These are phyloP conservation scores for Arachis stenosperma DNA, from an alignment of 306 rosid species.

Conservation along the genomic window DNA sequence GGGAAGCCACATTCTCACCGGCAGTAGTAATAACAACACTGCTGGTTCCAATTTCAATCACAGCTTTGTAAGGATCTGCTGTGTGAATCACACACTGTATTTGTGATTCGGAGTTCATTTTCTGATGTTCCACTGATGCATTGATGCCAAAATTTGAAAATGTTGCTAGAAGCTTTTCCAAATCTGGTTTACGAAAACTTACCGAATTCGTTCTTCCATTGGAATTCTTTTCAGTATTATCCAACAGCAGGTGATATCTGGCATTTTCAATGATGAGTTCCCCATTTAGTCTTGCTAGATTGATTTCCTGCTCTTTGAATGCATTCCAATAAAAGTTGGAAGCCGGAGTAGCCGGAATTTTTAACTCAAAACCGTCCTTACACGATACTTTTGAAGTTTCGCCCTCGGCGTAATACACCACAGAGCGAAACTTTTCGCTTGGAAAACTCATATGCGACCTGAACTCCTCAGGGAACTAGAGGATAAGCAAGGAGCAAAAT, in stretches of 20 bases:
- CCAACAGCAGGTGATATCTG: constrained; percentile 51
- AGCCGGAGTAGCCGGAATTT: constrained; percentile 65
- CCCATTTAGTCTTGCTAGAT: constrained; percentile 66
- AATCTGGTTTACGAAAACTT: constrained; percentile 60
- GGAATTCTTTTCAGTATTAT: constrained; percentile 29
- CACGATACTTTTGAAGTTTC: constrained; percentile 53
- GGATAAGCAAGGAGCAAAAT: constrained; percentile 21
- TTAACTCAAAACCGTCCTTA: constrained; percentile 53
- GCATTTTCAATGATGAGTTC: constrained; percentile 55
- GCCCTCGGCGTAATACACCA: constrained; percentile 60
- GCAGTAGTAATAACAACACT: constrained; percentile 54
- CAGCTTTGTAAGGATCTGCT: constrained; percentile 61
- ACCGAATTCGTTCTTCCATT: constrained; percentile 46
- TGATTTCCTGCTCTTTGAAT: constrained; percentile 54
- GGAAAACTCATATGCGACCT: constrained; percentile 43
- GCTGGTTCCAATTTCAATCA: constrained; percentile 60
- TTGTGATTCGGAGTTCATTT: constrained; percentile 40
- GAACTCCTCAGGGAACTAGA: constrained; percentile 69
- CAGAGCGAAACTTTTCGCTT: constrained; percentile 44
- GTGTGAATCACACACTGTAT: constrained; percentile 38
- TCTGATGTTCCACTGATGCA: constrained; percentile 45
- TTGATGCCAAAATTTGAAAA: constrained; percentile 65
- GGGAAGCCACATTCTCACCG: constrained; percentile 52
- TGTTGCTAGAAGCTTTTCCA: constrained; percentile 55
- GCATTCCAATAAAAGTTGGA: constrained; percentile 65